Conservation (phyloP, 2,329 filamentous ascomycete species). For the Aspergillus sp. region DNA sequence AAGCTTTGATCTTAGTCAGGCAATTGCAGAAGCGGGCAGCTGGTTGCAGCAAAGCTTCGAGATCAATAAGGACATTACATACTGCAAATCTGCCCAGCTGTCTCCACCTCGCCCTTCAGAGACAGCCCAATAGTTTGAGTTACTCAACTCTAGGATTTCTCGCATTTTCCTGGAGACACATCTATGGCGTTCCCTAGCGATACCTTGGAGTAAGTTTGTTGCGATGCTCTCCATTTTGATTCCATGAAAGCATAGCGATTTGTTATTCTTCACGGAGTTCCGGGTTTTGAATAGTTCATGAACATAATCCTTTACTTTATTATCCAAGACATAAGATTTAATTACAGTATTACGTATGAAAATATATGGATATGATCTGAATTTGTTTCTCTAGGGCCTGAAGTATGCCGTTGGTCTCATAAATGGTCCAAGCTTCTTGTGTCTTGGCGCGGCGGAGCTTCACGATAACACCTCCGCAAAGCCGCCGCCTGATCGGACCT, state of each 20-base stretch:
- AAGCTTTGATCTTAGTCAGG: conserved; percentile 44
- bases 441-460: conserved; percentile 20
- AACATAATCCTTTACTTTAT: background rate
- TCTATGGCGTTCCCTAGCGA: background rate
- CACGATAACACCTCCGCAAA: conserved; percentile 16
- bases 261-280: background rate
- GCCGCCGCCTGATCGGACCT: conserved; percentile 2
- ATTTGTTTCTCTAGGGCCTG: background rate
- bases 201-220: background rate
- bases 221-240: background rate
- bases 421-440: conserved; percentile 4
- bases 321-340: background rate
- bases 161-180: background rate
- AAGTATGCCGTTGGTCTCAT: conserved; percentile 5
- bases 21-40: conserved; percentile 47
- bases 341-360: background rate
- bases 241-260: conserved; percentile 5
- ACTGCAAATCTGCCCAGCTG: conserved; percentile 14
- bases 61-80: conserved; percentile 34
- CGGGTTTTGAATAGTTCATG: background rate
- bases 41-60: conserved; percentile 48
- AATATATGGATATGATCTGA: background rate
- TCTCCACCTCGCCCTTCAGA: conserved; percentile 16
- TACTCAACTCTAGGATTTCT: background rate
- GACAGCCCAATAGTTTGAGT: background rate